These are phyloP conservation scores for Aspergillus fumigatus DNA, from an alignment of 2,329 filamentous ascomycete genomes.

Conservation along the genomic window DNA sequence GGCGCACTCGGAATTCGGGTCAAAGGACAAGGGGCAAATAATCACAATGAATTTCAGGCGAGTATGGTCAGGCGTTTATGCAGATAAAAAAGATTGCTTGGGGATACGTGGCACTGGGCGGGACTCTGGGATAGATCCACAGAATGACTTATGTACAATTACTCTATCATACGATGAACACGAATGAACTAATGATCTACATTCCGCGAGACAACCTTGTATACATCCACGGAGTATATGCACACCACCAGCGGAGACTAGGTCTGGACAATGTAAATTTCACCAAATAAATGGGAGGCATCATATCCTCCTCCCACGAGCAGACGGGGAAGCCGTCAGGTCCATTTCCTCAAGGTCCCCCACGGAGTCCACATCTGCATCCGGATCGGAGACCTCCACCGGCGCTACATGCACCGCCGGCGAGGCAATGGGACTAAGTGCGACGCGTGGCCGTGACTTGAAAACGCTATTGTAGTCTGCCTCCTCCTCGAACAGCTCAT, in stretches of 20 bases:
- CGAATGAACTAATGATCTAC: background rate
- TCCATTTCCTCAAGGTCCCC: slow-evolving; percentile 16
- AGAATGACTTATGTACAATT: background rate
- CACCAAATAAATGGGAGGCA: background rate
- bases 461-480: slow-evolving; percentile 79
- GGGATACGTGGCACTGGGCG: background rate
- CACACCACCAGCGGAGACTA: too few species aligned
- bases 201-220: background rate
- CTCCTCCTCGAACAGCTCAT: slow-evolving; percentile 67
- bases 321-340: slow-evolving; percentile 19
- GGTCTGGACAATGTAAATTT: background rate
- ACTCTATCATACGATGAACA: background rate
- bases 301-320: slow-evolving; percentile 9
- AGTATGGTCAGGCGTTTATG: background rate
- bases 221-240: background rate
- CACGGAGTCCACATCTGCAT: slow-evolving; percentile 18
- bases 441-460: slow-evolving; percentile 75
- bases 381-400: slow-evolving; percentile 20
- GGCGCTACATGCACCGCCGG: slow-evolving; percentile 35
- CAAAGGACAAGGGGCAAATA: slow-evolving; percentile 1
- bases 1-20: slow-evolving; percentile 19
- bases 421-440: slow-evolving; percentile 61
- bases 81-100: background rate
- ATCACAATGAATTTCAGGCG: background rate
- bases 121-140: background rate